phyloP scores from a whole-genome alignment of 495 filamentous ascomycete genomes.

The Aspergillus asperescens region DNA sequence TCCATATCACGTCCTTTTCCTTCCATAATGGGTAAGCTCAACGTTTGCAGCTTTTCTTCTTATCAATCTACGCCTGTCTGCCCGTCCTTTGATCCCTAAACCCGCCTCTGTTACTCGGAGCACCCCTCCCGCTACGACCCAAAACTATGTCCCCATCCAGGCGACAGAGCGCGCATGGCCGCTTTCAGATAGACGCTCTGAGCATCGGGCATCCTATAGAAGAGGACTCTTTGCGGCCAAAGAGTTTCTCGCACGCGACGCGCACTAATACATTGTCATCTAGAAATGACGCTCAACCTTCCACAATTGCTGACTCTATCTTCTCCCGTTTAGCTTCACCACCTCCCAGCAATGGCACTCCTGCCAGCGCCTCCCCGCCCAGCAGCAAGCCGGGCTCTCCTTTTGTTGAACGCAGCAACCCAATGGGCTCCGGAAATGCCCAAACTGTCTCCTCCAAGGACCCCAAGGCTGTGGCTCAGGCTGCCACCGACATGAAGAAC shows the following conservation, averaged over 20 bases:
- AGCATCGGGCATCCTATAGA: constrained; percentile 3
- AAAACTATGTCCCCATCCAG: constrained; percentile 16
- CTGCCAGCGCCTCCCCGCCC: constrained; percentile 32
- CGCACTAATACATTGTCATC: constrained; percentile 9
- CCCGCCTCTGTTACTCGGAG: neutral
- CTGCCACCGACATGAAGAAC: constrained; percentile 85
- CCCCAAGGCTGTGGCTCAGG: constrained; percentile 71
- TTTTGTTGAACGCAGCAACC: constrained; percentile 57
- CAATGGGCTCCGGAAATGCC: constrained; percentile 53
- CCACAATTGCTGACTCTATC: constrained; percentile 26
- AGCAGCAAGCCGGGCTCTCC: constrained; percentile 55
- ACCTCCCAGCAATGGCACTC: constrained; percentile 35
- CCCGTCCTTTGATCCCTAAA: neutral
- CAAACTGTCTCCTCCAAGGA: constrained; percentile 76
- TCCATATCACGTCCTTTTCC: constrained; percentile 19
- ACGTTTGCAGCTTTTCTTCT: constrained; percentile 8
- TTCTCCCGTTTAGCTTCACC: constrained; percentile 35
- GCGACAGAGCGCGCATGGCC: constrained; percentile 16
- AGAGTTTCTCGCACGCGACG: constrained; percentile 17
- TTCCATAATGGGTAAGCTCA: constrained; percentile 43
- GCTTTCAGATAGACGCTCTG: constrained; percentile 14
- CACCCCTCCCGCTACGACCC: constrained; percentile 12
- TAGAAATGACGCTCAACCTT: constrained; percentile 13
- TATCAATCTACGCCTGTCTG: constrained; percentile 10
- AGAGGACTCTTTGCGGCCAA: constrained; percentile 5